Evolutionary conservation across 768 basidiomycete genomes (phyloP).

Genomic region (Hirschioporus abietinus): DNA sequence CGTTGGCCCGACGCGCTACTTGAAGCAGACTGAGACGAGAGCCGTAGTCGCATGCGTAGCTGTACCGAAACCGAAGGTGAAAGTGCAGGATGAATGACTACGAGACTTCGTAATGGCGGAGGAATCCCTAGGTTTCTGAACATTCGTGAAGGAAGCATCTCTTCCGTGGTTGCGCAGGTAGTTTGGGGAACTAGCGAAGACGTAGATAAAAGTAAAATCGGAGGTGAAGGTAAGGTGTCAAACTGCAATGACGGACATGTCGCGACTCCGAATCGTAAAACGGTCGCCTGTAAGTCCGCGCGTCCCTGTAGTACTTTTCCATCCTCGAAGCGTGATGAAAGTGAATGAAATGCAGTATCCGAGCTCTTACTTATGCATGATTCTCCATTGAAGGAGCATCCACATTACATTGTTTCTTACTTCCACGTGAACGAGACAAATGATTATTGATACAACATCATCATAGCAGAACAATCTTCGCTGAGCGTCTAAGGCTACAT

Average conservation of each 20-base stretch:
- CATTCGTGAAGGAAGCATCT: constrained; percentile 43
- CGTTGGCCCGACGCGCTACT: not conserved
- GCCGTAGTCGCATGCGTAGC: constrained; percentile 28
- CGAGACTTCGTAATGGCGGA: constrained; percentile 36
- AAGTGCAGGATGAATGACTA: constrained; percentile 31
- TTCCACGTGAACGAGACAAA: too few relatives aligned
- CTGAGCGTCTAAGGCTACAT: not conserved
- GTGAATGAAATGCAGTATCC: too few relatives aligned
- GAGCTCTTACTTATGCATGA: too few relatives aligned
- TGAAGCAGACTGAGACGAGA: not conserved
- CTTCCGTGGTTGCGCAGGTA: not conserved
- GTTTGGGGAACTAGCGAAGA: not conserved
- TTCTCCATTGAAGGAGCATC: too few relatives aligned
- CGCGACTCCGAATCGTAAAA: not conserved
- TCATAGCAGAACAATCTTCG: too few relatives aligned
- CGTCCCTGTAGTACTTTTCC: too few relatives aligned
- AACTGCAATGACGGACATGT: not conserved
- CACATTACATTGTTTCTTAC: too few relatives aligned
- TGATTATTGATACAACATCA: too few relatives aligned
- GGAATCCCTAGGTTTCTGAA: constrained; percentile 40
- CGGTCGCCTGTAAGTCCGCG: too few relatives aligned
- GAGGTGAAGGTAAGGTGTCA: too few relatives aligned
- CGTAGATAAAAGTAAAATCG: not conserved
- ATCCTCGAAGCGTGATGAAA: too few relatives aligned
- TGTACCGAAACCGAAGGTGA: constrained; percentile 30